Evolutionary conservation across 2,329 filamentous ascomycete genomes (phyloP).

Genomic region (Penicillium sp.): DNA sequence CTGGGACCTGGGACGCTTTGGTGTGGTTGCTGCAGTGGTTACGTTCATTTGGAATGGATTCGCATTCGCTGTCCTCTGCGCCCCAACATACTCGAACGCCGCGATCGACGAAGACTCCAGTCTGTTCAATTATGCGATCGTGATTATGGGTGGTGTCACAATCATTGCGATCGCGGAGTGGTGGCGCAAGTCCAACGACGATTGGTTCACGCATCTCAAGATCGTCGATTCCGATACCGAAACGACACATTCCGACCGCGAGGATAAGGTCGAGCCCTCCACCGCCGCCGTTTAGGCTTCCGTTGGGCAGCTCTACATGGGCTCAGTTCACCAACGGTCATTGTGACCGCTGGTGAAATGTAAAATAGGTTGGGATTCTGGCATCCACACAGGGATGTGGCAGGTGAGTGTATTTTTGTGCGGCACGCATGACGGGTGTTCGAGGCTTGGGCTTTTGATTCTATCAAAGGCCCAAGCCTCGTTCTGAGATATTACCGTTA

Average conservation of each 20-base stretch:
- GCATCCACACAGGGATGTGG: background rate
- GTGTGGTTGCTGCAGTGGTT: constrained; percentile 46
- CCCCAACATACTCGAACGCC: constrained; percentile 38
- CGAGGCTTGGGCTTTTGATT: constrained; percentile 16
- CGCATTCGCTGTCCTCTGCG: constrained; percentile 48
- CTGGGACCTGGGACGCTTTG: constrained; percentile 47
- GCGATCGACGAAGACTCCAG: constrained; percentile 22
- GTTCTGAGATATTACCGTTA: constrained; percentile 78
- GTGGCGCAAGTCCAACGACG: constrained; percentile 24
- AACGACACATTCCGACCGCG: constrained; percentile 4
- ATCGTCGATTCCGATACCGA: constrained; percentile 12
- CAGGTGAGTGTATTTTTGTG: constrained; percentile 17
- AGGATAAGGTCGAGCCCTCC: background rate
- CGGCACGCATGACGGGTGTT: constrained; percentile 29
- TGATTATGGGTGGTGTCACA: constrained; percentile 49
- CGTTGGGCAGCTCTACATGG: background rate
- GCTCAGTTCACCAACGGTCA: background rate
- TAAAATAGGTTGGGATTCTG: background rate
- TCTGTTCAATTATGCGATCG: constrained; percentile 40
- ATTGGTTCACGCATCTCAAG: constrained; percentile 26
- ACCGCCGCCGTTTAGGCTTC: background rate
- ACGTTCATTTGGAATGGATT: constrained; percentile 50
- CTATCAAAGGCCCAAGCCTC: constrained; percentile 16
- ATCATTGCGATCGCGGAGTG: constrained; percentile 22
- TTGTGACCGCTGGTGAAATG: background rate